A percentile compares a stretch with the other conserved stretches of the same genome.
phyloP scores from a whole-genome alignment of 2,329 filamentous ascomycete genomes.

The Aureobasidium namibiae region DNA sequence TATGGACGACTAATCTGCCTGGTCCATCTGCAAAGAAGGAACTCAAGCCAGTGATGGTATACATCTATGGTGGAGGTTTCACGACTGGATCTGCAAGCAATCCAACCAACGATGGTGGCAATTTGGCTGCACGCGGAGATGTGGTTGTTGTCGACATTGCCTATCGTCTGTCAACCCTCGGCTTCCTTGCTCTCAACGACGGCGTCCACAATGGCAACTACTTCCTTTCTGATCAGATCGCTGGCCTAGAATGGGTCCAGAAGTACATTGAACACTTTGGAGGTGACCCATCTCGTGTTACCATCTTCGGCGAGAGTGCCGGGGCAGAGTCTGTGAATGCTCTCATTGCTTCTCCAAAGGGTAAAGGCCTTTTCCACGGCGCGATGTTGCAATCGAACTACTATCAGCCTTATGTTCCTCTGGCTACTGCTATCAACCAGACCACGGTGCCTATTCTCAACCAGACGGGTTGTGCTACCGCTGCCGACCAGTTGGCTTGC shows the following conservation, averaged over 20 bases:
- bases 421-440: conserved; percentile 12
- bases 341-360: conserved; percentile 36
- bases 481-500: conserved; percentile 18
- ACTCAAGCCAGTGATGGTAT: conserved; percentile 39
- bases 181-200: conserved; percentile 30
- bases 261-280: conserved; percentile 14
- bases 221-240: conserved; percentile 42
- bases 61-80: conserved; percentile 30
- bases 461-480: conserved; percentile 19
- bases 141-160: conserved; percentile 38
- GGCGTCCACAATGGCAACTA: conserved; percentile 42
- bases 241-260: conserved; percentile 33
- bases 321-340: conserved; percentile 36
- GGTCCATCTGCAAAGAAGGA: conserved; percentile 16
- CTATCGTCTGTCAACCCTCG: conserved; percentile 32
- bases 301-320: conserved; percentile 19
- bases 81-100: conserved; percentile 36
- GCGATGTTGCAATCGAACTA: conserved; percentile 32
- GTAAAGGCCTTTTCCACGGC: conserved; percentile 39
- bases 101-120: conserved; percentile 38
- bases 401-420: conserved; percentile 14
- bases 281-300: conserved; percentile 15
- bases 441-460: conserved; percentile 17
- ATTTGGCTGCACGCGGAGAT: conserved; percentile 38
- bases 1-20: conserved; percentile 32